Percentiles rank a stretch among this genome's conserved stretches.
Conservation (phyloP, 805 yeast species). For the Wickerhamomyces xylosicus region DNA sequence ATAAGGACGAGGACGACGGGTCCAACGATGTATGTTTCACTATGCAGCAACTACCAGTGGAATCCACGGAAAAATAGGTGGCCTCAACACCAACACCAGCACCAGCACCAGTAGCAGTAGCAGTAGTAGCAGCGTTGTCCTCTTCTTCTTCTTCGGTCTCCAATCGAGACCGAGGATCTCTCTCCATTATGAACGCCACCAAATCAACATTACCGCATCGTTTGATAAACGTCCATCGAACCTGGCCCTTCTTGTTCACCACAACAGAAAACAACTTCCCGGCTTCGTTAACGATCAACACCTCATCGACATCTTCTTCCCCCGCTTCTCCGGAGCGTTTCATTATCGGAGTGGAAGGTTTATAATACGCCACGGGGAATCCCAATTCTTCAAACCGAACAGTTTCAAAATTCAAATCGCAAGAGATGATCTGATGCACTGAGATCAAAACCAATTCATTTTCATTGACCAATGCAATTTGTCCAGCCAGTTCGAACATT, state of each 20-base stretch:
- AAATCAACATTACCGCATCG: background rate
- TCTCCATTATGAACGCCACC: background rate
- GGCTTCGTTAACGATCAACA: background rate
- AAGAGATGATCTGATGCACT: background rate
- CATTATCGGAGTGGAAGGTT: background rate
- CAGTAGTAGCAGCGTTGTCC: no score
- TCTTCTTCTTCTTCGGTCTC: no score
- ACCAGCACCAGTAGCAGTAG: no score
- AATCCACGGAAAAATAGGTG: no score
- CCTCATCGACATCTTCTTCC: background rate
- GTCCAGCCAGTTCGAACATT: background rate
- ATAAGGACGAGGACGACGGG: no score
- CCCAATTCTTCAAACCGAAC: background rate
- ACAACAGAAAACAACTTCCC: background rate
- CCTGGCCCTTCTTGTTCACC: background rate
- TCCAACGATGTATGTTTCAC: no score
- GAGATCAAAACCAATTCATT: background rate
- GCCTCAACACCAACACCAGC: no score
- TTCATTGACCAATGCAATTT: background rate
- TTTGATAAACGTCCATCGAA: no score
- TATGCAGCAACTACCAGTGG: no score
- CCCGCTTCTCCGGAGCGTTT: no score
- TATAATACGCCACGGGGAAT: background rate
- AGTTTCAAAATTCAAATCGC: background rate
- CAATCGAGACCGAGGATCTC: background rate